Evolutionary conservation across 1,284 basidiomycete genomes (phyloP), one percentile per base, ranked within the genome.

Genomic region (Heterobasidion parviporum): DNA sequence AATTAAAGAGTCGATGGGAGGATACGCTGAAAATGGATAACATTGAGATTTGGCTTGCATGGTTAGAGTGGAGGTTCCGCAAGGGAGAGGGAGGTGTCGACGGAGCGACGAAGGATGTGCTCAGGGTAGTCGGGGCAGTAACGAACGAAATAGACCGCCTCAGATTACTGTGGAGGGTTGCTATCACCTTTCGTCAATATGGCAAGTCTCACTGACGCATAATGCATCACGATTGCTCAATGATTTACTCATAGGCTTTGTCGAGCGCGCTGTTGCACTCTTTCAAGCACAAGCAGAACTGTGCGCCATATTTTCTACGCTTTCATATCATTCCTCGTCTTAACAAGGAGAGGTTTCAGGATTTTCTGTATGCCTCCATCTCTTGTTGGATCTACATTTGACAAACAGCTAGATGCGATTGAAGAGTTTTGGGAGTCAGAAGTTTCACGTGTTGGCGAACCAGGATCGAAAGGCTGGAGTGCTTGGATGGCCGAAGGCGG

Each of bases 341-440:
- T 20, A 6, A 48, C 33, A 54, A 54, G 12, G 26, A 6, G 26
- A 26, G 26, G 26, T 26, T 6, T 26, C 61, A 89, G 86, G 47
- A 73, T 74, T 12, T 89, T 83, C 60, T 70, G 78, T 58, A 59
- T 74, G 20, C 84, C 85, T 0, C 67, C 72, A 45, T 61, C 66
- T 18, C 61, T 85, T 2, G 62, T 65, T 44, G 66, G 64, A 35
- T 58, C 71, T 49, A 67, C 83, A 16, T 70, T 82, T 38, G 70
- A 78, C 20, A 64, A 60, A 5, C 76, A 77, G 51, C 69, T 90
- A 1, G 74, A 79, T 56, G 70, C 75, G 12, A 72, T 91, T 5
- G 87, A 89, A 68, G 79, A 81, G 54, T 91, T 87, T 63, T 91
- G 87, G 88, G 88, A 91, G 53, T 80, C 83, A 1, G 87, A 89